Conservation (phyloP, 2,329 filamentous ascomycete species). For the Coccinonectria pachysandricola region DNA sequence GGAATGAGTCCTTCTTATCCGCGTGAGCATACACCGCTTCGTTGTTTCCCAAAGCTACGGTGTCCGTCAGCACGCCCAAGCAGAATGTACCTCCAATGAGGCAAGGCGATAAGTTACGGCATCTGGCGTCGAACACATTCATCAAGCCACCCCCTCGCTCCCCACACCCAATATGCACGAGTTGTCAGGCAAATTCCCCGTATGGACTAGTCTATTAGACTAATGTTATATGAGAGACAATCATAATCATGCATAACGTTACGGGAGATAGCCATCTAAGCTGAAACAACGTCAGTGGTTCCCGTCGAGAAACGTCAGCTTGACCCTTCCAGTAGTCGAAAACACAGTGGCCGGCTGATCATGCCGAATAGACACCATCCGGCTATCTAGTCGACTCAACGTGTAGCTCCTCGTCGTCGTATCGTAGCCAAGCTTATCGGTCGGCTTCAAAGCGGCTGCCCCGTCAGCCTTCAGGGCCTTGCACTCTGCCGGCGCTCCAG, state of each 20-base stretch:
- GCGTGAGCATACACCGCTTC: neutral
- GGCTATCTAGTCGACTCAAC: slow-evolving; percentile 1
- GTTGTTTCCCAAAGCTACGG: neutral
- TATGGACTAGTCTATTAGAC: too few relatives aligned
- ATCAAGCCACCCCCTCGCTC: too few relatives aligned
- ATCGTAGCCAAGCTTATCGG: slow-evolving; percentile 11
- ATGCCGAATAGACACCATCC: slow-evolving; percentile 8
- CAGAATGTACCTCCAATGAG: too few relatives aligned
- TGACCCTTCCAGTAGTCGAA: slow-evolving; percentile 9
- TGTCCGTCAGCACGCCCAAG: too few relatives aligned
- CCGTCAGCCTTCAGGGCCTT: slow-evolving; percentile 6
- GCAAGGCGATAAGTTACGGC: too few relatives aligned
- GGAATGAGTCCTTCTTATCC: too few relatives aligned
- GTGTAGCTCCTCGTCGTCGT: slow-evolving; percentile 7
- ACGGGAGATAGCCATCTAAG: slow-evolving; percentile 2
- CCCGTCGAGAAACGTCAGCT: neutral
- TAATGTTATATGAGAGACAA: too few relatives aligned
- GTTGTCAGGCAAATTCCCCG: too few relatives aligned
- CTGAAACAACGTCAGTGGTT: neutral
- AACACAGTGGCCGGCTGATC: slow-evolving; percentile 7
- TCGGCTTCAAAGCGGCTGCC: slow-evolving; percentile 8
- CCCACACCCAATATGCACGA: too few relatives aligned
- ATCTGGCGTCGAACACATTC: too few relatives aligned
- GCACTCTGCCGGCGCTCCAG: slow-evolving; percentile 6
- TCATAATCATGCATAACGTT: too few relatives aligned